Evolutionary conservation across 805 yeast species (phyloP), one percentile per base, ranked within the genome.

Genomic region (Suhomyces kilbournensis): DNA sequence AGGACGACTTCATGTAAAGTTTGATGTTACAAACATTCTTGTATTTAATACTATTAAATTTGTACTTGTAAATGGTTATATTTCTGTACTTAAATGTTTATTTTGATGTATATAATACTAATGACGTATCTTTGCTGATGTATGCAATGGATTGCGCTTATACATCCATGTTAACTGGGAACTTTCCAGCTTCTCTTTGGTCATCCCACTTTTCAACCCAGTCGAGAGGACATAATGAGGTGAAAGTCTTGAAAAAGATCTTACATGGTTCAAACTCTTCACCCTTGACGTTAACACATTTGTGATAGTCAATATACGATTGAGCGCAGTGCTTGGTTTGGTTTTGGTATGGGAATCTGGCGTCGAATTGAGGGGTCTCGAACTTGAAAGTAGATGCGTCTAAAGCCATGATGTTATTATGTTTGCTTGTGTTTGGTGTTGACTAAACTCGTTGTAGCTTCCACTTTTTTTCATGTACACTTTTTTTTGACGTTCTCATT

Each of bases 321-420:
- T 93, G 97, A 85, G 93, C 96, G 82, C 98, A 94, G 82, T 93
- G 97, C 79, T 88, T 91, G 67, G 97, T 90, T 78, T 93, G 99
- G 85, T 93, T 93, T 75, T 85, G 92, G 81, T 90, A 84, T 62
- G 99, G 98, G 85, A 92, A 92, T 75, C 97, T 86, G 67, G 96
- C 87, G 74, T 89, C 96, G 78, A 88, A 88, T 87, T 84, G 64
- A 23, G 68, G 68, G 40, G 69, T 65, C 46, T 65, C 68, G 60
- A 65, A 63, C 63, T 65, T 65, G 59, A 65, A 65, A 58, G 57
- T 65, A 46, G 60, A 67, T 49, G 61, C 58, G 61, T 63, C 67
- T 47, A 65, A 55, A 50, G 67, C 67, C 67, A 63, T 57, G 30
- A 43, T 57, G 52, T 23, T 40, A 15, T 39, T 25, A 42, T 44